Evolutionary conservation across 176 grass and related monocot species (phyloP).

Genomic region (Guadua angustifolia): DNA sequence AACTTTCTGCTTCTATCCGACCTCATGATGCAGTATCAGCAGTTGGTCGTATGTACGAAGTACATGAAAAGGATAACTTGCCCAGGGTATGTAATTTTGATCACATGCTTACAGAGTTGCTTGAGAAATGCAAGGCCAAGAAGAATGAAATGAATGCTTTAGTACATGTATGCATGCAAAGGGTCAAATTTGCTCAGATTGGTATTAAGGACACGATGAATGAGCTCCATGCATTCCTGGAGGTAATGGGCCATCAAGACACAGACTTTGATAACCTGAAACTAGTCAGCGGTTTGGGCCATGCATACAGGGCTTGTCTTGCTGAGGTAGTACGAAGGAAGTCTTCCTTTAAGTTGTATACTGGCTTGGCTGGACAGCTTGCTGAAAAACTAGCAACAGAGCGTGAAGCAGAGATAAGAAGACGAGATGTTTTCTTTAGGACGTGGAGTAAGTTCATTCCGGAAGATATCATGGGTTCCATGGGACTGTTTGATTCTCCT

Average conservation of each 20-base stretch:
- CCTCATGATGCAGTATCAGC: slow-evolving; percentile 97
- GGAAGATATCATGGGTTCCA: slow-evolving; percentile 72
- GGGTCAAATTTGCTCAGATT: slow-evolving; percentile 77
- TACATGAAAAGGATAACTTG: slow-evolving; percentile 91
- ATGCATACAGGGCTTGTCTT: slow-evolving; percentile 85
- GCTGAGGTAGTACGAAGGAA: slow-evolving; percentile 85
- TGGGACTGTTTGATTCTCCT: slow-evolving; percentile 89
- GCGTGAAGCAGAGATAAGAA: slow-evolving; percentile 79
- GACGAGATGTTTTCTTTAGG: slow-evolving; percentile 75
- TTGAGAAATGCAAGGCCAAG: slow-evolving; percentile 66
- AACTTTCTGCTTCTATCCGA: slow-evolving; percentile 72
- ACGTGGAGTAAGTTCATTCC: slow-evolving; percentile 81
- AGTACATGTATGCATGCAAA: slow-evolving; percentile 86
- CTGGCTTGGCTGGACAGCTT: slow-evolving; percentile 83
- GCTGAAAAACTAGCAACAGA: slow-evolving; percentile 81
- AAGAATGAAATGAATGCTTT: slow-evolving; percentile 83
- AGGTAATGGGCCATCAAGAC: slow-evolving; percentile 84
- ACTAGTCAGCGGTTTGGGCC: slow-evolving; percentile 64
- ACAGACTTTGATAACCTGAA: slow-evolving; percentile 81
- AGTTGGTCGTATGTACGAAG: slow-evolving; percentile 90
- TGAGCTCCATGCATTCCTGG: slow-evolving; percentile 87
- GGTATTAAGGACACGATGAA: slow-evolving; percentile 85
- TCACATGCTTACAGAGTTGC: slow-evolving; percentile 65
- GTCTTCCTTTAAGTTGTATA: slow-evolving; percentile 85
- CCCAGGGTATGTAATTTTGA: slow-evolving; percentile 69